Evolutionary conservation across 2,329 filamentous ascomycete species (phyloP).

Genomic region (Aspergillus carbonarius): DNA sequence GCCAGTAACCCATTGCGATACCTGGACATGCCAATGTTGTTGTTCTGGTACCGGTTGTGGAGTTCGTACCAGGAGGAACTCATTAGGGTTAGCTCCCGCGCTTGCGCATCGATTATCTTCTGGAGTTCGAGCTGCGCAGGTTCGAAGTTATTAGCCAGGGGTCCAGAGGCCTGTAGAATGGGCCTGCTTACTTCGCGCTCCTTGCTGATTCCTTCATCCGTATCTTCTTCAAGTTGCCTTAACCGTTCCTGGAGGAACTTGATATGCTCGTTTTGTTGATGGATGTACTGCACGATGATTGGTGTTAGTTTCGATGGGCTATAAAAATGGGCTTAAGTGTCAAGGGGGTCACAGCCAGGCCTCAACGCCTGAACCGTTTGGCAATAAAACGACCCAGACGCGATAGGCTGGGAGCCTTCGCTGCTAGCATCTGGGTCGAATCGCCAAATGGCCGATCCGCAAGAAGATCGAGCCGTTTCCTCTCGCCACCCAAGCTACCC

Average conservation of each 20-base stretch:
- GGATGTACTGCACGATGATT: constrained; percentile 37
- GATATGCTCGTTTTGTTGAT: constrained; percentile 45
- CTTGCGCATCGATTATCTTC: constrained; percentile 40
- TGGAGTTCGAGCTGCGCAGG: constrained; percentile 41
- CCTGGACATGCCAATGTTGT: constrained; percentile 42
- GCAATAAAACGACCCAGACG: neutral
- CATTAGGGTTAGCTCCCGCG: constrained; percentile 46
- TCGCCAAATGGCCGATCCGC: constrained; percentile 1
- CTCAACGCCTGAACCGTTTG: neutral
- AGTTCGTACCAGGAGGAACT: constrained; percentile 50
- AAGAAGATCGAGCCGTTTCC: constrained; percentile 1
- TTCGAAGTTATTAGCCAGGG: constrained; percentile 14
- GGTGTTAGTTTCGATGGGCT: neutral
- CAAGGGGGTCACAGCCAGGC: neutral
- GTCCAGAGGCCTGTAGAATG: neutral
- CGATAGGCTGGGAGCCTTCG: neutral
- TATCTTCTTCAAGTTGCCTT: constrained; percentile 40
- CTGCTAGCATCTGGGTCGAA: neutral
- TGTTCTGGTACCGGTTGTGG: constrained; percentile 46
- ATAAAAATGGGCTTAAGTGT: neutral
- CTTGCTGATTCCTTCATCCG: constrained; percentile 37
- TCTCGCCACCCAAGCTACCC: neutral
- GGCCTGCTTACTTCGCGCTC: constrained; percentile 39
- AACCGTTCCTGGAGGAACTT: constrained; percentile 44
- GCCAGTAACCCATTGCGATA: constrained; percentile 39